phyloP scores from a whole-genome alignment of 2,329 filamentous ascomycete species.

The Paramyrothecium sp. region DNA sequence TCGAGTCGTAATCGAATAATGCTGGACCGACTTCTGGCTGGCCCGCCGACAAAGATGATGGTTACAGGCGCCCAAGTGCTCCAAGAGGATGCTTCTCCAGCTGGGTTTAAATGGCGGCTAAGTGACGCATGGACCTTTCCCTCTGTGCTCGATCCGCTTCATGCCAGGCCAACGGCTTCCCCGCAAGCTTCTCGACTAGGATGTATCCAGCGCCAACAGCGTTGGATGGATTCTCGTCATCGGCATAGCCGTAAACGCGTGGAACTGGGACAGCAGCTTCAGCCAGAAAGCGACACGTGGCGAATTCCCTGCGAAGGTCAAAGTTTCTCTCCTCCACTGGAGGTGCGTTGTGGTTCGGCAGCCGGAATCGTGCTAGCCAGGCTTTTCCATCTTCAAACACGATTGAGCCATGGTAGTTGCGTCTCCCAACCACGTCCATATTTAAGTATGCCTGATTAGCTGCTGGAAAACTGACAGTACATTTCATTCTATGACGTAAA shows the following conservation, averaged over 20 bases:
- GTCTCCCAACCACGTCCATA: constrained; percentile 9
- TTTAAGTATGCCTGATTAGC: constrained; percentile 11
- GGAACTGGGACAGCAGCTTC: constrained; percentile 10
- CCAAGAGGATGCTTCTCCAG: constrained; percentile 10
- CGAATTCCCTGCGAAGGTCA: constrained; percentile 11
- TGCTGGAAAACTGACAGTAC: constrained; percentile 10
- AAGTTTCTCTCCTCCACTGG: constrained; percentile 12
- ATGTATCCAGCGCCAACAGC: constrained; percentile 10
- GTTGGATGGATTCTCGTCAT: constrained; percentile 10
- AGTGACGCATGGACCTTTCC: constrained; percentile 9
- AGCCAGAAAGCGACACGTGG: constrained; percentile 10
- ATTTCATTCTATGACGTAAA: constrained; percentile 11
- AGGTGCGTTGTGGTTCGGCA: constrained; percentile 11
- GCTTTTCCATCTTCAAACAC: constrained; percentile 11
- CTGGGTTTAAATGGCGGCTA: constrained; percentile 9
- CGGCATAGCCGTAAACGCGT: constrained; percentile 11
- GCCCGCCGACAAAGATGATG: constrained; percentile 8
- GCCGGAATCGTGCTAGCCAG: constrained; percentile 14
- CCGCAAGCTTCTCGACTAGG: constrained; percentile 10
- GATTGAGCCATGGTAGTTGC: constrained; percentile 11
- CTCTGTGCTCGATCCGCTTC: constrained; percentile 7
- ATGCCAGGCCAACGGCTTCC: constrained; percentile 11
- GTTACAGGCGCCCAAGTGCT: constrained; percentile 10
- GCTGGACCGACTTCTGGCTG: constrained; percentile 5
- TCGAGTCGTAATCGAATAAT: constrained; percentile 7